phyloP scores from a whole-genome alignment of 805 yeast genomes.

The Yamadazyma paraphyllophila region DNA sequence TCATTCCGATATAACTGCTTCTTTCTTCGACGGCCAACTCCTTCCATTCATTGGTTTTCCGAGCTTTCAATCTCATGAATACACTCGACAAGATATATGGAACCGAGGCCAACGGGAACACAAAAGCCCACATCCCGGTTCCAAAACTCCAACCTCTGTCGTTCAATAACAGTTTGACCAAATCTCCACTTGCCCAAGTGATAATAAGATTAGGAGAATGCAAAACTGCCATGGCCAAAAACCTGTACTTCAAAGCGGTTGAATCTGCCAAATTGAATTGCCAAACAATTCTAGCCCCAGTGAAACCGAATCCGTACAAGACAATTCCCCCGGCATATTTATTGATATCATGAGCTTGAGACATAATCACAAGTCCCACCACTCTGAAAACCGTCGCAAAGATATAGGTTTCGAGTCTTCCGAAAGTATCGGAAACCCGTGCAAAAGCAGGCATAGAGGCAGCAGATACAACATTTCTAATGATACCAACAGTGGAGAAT shows the following conservation, averaged over 20 bases:
- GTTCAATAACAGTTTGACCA: constrained; percentile 38
- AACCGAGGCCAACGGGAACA: constrained; percentile 61
- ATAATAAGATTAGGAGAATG: constrained; percentile 71
- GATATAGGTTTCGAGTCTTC: constrained; percentile 53
- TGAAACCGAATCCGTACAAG: constrained; percentile 49
- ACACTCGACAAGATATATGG: constrained; percentile 55
- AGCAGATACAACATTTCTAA: constrained; percentile 59
- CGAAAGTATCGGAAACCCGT: constrained; percentile 61
- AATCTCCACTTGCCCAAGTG: constrained; percentile 72
- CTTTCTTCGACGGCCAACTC: constrained; percentile 28
- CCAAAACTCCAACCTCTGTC: constrained; percentile 64
- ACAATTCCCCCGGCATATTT: constrained; percentile 66
- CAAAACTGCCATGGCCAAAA: constrained; percentile 61
- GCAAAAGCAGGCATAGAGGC: constrained; percentile 68
- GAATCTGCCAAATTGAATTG: constrained; percentile 63
- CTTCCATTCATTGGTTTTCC: constrained; percentile 51
- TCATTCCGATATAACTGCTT: constrained; percentile 30
- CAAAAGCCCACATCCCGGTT: constrained; percentile 77
- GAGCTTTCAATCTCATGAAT: constrained; percentile 57
- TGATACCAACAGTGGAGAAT: constrained; percentile 56
- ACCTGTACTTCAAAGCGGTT: constrained; percentile 69
- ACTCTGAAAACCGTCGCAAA: constrained; percentile 53
- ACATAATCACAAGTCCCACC: constrained; percentile 62
- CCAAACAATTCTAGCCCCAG: constrained; percentile 58
- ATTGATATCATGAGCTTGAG: constrained; percentile 56